Evolutionary conservation across 2,329 filamentous ascomycete genomes (phyloP).

Genomic region (Aspergillus ustus): DNA sequence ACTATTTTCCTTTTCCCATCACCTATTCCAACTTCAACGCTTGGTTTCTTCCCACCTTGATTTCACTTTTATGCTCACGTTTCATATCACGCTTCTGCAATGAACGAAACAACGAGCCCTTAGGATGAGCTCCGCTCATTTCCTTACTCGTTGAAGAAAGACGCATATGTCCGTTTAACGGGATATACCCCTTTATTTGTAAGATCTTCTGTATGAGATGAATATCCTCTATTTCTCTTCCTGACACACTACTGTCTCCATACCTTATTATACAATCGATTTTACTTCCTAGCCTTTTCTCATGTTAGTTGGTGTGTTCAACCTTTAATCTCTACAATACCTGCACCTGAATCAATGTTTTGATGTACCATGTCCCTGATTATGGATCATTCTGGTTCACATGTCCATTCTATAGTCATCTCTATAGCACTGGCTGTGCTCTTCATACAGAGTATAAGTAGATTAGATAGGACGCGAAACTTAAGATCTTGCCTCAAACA

Average conservation of each 20-base stretch:
- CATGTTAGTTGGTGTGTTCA: background rate
- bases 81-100: background rate
- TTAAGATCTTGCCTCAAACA: background rate
- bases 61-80: background rate
- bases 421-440: no score
- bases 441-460: no score
- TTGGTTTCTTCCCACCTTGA: background rate
- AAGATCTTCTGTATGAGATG: conserved; percentile 2
- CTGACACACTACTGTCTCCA: background rate
- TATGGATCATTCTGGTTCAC: no score
- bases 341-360: background rate
- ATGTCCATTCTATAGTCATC: no score
- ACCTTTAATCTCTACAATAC: background rate
- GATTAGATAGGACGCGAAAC: no score
- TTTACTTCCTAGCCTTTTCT: background rate
- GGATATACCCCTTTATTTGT: conserved; percentile 12
- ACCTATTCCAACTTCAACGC: background rate
- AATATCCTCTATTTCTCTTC: background rate
- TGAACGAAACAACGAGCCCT: background rate
- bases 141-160: background rate
- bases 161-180: conserved; percentile 7
- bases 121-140: background rate
- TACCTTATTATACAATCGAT: background rate
- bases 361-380: background rate
- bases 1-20: background rate